Base-by-base conservation (phyloP, 208 protist species). In the Acanthamoeba culbertsoni region DNA sequence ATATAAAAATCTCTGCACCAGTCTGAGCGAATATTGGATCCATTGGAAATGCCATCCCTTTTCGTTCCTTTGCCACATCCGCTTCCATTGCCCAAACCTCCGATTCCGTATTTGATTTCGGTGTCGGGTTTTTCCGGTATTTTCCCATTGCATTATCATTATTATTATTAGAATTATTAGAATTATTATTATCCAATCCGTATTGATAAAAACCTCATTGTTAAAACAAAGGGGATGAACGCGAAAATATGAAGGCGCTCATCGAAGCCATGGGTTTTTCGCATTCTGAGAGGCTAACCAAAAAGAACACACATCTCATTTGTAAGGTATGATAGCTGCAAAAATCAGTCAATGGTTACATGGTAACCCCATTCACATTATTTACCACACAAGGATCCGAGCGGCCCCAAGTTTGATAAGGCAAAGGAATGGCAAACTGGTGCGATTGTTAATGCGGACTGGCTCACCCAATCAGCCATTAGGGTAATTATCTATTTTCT, bases 11-110 rank as follows among this genome's bases (percentile, higher is more conserved):
- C 20, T 40, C 14, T 75, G 63, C 14, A 37, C 23, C 45, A 82
- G 75, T 35, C 46, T 8, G 75, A 45, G 42, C 43, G 43, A 18
- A 35, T 86, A 28, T 10, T 86, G 7, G 45, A 86, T 14, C 40
- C 42, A 35, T 55, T 57, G 28, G 75, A 86, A 7, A 59, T 86
- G n/a, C 75, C 75, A 6, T 8, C 55, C 43, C 7, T 86, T 35
- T 86, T 86, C 48, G 55, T 43, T 8, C 75, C 75, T 1, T n/a
- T 86, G 75, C 75, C 75, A 10, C 75, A 86, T n/a, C 75, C 75
- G 48, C 48, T 86, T 16, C 75, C 75, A 1, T 43, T 86, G 35
- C 75, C 75, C 43, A 86, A 86, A 43, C 75, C 75, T 26, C 40
- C 43, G 10, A 46, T 45, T 35, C n/a, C 12, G n/a, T 86, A 26